Evolutionary conservation across 805 yeast genomes (phyloP), one percentile per base, ranked within the genome.

Genomic region (Cyberlindnera veronae): DNA sequence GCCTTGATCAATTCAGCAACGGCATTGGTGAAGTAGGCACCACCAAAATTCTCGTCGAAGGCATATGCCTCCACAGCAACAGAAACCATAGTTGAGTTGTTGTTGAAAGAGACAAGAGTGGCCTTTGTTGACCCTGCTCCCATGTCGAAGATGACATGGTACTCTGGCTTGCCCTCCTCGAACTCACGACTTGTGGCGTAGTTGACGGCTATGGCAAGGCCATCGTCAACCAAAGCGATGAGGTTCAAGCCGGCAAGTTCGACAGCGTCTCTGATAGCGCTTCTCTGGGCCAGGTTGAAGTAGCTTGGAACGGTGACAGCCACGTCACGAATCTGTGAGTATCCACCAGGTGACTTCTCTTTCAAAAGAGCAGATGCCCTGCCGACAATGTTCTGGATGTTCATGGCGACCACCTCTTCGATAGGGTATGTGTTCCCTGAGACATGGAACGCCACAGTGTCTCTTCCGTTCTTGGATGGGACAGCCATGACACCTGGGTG

Each of bases 41-140:
- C 99, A 31, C 95, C 93, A 32, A 89, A 65, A 1, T 66, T 50
- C n/a, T 68, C 67, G 54, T 81, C 85, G 54, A 62, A 78, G 1
- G 91, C 89, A 45, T 80, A 76, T 22, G 88, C 89, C 56, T 80
- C 84, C 20, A 87, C 73, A 28, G 78, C 83, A 28, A 89, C 66
- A n/a, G 46, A 50, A 16, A 66, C 48, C 1, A 69, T 68, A 9
- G 71, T 62, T 9, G 69, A 66, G 24, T 58, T 60, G 17, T 76
- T 75, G 14, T 63, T 61, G 46, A 81, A 69, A 1, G 90, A 78
- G 36, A 89, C 76, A n/a, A 93, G 65, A 0, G 98, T 84, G 2
- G 95, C 95, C 40, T 81, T 77, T 0, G 95, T 84, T 1, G 95
- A 81, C 2, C 95, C 95, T 5, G 96, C 91, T 34, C 99, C 99